A percentile compares a stretch with the other conserved stretches of the same genome.
Conservation (phyloP, 2,329 filamentous ascomycete genomes). For the Ophiostoma angusticollis region DNA sequence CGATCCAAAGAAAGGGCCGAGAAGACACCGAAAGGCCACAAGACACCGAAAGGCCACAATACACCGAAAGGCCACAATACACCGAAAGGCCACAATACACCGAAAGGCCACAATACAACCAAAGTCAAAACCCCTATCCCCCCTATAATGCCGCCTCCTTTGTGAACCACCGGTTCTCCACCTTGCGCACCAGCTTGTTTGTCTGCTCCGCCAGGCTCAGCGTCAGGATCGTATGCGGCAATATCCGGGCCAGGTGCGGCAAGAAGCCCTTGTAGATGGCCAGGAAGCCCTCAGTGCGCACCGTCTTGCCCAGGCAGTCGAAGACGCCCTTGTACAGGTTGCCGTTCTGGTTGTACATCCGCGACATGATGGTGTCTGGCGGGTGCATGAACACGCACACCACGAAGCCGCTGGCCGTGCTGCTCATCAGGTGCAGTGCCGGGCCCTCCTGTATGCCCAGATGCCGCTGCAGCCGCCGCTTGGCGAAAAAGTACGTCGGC, state of each 20-base stretch:
- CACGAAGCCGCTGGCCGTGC: constrained; percentile 82
- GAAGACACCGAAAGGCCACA: too few species aligned
- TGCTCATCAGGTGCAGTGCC: constrained; percentile 76
- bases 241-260: constrained; percentile 82
- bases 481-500: constrained; percentile 96
- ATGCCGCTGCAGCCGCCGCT: constrained; percentile 70
- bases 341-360: constrained; percentile 97
- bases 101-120: too few species aligned
- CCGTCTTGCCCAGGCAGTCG: constrained; percentile 82
- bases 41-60: too few species aligned
- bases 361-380: constrained; percentile 97
- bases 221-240: constrained; percentile 91
- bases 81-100: too few species aligned
- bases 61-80: too few species aligned
- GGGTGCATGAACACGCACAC: constrained; percentile 98
- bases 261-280: constrained; percentile 98
- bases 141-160: constrained; percentile 24
- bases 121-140: too few species aligned
- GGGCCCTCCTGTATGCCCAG: constrained; percentile 84
- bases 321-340: constrained; percentile 91
- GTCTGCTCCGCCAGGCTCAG: constrained; percentile 92
- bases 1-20: too few species aligned
- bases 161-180: constrained; percentile 50
- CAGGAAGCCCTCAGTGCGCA: constrained; percentile 79
- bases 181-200: constrained; percentile 73